Conservation (phyloP, 2,329 filamentous ascomycete species). For the Metarhizium humberi region DNA sequence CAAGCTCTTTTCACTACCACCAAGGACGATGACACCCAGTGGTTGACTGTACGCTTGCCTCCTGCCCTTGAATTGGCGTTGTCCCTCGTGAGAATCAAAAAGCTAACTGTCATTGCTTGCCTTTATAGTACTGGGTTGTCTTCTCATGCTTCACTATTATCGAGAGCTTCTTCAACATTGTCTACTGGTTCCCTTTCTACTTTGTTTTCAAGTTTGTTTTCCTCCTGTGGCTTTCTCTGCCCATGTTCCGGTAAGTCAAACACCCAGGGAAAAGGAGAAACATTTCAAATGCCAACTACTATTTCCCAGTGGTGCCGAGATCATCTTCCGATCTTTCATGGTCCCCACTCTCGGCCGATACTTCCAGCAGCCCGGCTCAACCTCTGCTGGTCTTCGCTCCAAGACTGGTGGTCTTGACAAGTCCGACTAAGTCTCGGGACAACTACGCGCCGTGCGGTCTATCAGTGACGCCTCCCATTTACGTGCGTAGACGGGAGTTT, state of each 20-base stretch:
- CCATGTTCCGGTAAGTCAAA: conserved; percentile 70
- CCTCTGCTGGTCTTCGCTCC: conserved; percentile 78
- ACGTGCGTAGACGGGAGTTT: neutral
- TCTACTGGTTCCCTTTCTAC: conserved; percentile 98
- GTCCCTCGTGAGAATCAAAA: neutral
- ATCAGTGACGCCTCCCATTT: neutral
- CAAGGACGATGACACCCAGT: conserved; percentile 76
- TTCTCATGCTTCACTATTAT: conserved; percentile 74
- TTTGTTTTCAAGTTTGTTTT: conserved; percentile 99
- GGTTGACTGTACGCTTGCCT: conserved; percentile 54
- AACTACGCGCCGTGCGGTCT: conserved; percentile 1
- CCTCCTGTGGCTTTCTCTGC: conserved; percentile 94
- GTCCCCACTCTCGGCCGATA: conserved; percentile 87
- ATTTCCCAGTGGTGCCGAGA: conserved; percentile 71
- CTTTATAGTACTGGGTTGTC: conserved; percentile 76
- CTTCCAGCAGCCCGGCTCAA: conserved; percentile 63
- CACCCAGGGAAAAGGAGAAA: neutral
- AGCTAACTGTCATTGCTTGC: conserved; percentile 11
- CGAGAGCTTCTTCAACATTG: conserved; percentile 74
- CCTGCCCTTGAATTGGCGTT: neutral
- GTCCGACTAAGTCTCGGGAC: conserved; percentile 42
- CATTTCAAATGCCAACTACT: neutral
- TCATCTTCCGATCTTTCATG: conserved; percentile 95
- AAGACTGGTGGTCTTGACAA: conserved; percentile 75
- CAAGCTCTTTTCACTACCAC: conserved; percentile 61